Base-by-base conservation (phyloP, 1,139 yeast species). In the Magnusiomyces sp. region DNA sequence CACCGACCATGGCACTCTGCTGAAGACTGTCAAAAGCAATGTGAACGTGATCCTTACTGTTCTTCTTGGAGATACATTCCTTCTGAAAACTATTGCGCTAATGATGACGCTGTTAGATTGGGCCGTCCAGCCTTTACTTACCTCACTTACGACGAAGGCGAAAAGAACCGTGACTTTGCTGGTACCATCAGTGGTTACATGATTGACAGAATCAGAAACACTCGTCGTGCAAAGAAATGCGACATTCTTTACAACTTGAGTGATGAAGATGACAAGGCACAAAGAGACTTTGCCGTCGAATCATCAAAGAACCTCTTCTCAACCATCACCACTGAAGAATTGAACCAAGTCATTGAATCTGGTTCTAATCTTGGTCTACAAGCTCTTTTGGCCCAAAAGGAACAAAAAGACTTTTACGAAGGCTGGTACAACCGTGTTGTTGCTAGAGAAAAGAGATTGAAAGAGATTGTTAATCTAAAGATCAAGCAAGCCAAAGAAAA, bases 151-250 rank as follows among this genome's bases (percentile, higher is more conserved):
- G 39, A 45, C 11, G 43, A 36, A 4, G 49, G 42, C 6, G 47
- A 56, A 11, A 34, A 33, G 27, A 19, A n/a, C 38, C 44, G 48
- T 36, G 13, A 44, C 39, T 31, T 40, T 20, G 41, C 39, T n/a
- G 42, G 49, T 46, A 50, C 42, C 38, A 27, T 34, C 2, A 53
- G 60, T 2, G 63, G 63, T 2, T 60, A 53, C 55, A 50, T 52
- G 47, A 52, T 53, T 44, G 64, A 62, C 46, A 58, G 64, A 32
- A 59, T 65, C 36, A 56, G 58, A 11, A 44, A 47, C 7, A 52
- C 56, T 50, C 55, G 66, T 37, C 45, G 49, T 9, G 48, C 46
- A 31, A 50, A 45, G 20, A 48, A 27, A 10, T 59, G 59, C 46
- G 57, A 58, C 54, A 16, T 17, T n/a, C 11, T 45, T 5, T 50